A percentile compares a stretch with the other conserved stretches of the same genome.
phyloP scores from a whole-genome alignment of 2,329 filamentous ascomycete species.

The Fusarium sp. region DNA sequence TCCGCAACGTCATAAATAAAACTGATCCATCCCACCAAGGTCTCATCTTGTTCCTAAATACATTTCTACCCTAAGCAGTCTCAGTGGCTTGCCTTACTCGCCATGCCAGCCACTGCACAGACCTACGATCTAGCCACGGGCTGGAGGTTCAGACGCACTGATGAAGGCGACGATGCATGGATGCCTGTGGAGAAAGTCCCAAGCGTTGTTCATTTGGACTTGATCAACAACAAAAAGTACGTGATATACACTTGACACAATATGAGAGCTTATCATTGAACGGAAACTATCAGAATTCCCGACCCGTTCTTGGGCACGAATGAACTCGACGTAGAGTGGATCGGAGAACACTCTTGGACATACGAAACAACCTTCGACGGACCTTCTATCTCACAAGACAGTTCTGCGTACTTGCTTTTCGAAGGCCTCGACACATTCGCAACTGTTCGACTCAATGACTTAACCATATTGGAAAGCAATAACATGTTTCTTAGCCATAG shows the following conservation, averaged over 20 bases:
- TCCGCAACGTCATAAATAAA: background rate
- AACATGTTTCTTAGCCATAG: slow-evolving; percentile 20
- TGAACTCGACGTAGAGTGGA: slow-evolving; percentile 7
- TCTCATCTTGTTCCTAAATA: background rate
- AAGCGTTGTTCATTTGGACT: background rate
- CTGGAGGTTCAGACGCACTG: background rate
- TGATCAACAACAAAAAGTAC: background rate
- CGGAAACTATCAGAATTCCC: background rate
- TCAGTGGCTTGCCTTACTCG: too few relatives aligned
- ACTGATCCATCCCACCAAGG: background rate
- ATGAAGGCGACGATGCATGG: background rate
- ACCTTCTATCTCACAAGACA: background rate
- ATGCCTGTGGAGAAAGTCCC: background rate
- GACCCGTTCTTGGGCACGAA: slow-evolving; percentile 11
- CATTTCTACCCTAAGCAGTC: background rate
- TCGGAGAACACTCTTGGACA: slow-evolving; percentile 12
- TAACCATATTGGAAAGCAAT: background rate
- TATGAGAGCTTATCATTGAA: too few relatives aligned
- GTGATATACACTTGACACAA: background rate
- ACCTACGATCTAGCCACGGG: background rate
- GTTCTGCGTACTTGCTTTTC: background rate
- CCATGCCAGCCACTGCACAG: background rate
- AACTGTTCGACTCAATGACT: background rate
- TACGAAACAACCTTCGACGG: slow-evolving; percentile 5
- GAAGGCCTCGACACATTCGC: slow-evolving; percentile 20